These are phyloP conservation scores for Xylariales sp. DNA, from an alignment of 2,329 filamentous ascomycete species.

Conservation along the genomic window DNA sequence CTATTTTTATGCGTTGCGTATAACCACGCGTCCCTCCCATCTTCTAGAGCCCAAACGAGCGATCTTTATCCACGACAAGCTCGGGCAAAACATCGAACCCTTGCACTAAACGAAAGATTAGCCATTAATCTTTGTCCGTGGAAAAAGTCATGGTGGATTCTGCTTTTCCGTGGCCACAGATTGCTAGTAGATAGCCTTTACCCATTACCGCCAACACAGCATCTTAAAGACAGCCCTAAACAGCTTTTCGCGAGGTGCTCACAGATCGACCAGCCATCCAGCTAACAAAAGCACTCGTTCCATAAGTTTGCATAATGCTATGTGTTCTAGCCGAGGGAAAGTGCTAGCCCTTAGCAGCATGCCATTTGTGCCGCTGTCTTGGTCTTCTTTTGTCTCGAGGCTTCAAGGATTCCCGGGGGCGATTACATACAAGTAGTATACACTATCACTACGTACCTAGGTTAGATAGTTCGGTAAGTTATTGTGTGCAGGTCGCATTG, in stretches of 20 bases:
- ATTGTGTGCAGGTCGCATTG: conserved; percentile 12
- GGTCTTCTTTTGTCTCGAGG: conserved; percentile 4
- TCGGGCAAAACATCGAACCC: conserved; percentile 4
- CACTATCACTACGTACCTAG: not conserved
- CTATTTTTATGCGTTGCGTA: conserved; percentile 3
- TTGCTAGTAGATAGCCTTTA: not conserved
- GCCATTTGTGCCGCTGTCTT: conserved; percentile 10
- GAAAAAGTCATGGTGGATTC: not conserved
- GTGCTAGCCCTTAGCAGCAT: conserved; percentile 6
- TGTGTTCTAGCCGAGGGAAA: not conserved
- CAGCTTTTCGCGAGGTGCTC: not conserved
- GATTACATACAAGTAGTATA: not conserved
- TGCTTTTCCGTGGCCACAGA: not conserved
- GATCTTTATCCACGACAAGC: not conserved
- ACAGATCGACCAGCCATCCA: not conserved
- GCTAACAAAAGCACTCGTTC: conserved; percentile 10
- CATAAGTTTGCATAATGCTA: conserved; percentile 27
- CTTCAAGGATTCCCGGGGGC: conserved; percentile 14
- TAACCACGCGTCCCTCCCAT: conserved; percentile 43
- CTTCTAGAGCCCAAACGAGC: not conserved
- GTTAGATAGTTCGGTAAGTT: not conserved
- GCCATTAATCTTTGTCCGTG: not conserved
- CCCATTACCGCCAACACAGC: not conserved
- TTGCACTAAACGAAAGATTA: not conserved
- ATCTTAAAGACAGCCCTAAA: not conserved